A percentile compares a stretch with the other conserved stretches of the same genome.
phyloP scores from a whole-genome alignment of 2,329 filamentous ascomycete genomes.

The Mariannaea elegans region DNA sequence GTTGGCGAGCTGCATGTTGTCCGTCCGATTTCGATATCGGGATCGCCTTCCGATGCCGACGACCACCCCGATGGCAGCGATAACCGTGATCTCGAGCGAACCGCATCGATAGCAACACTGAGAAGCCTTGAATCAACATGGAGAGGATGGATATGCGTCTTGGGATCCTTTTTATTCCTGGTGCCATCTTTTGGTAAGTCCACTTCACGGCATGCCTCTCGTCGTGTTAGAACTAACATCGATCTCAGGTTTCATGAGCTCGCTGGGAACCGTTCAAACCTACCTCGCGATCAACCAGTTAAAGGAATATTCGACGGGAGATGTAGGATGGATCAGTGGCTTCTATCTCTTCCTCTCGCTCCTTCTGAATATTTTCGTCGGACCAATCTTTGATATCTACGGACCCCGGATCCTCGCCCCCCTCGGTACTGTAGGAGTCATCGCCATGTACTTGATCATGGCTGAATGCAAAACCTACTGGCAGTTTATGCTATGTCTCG shows the following conservation, averaged over 20 bases:
- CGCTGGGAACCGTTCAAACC: constrained; percentile 57
- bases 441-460: constrained; percentile 54
- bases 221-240: not conserved
- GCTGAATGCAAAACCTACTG: constrained; percentile 57
- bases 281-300: constrained; percentile 57
- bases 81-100: constrained; percentile 26
- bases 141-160: constrained; percentile 36
- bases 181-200: constrained; percentile 36
- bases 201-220: not conserved
- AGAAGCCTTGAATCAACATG: constrained; percentile 29
- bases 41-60: constrained; percentile 26
- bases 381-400: constrained; percentile 58
- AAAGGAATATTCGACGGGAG: constrained; percentile 48
- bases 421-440: constrained; percentile 47
- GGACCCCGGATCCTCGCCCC: constrained; percentile 53
- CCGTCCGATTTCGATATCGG: constrained; percentile 9
- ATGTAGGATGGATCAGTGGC: constrained; percentile 60
- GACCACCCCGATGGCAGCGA: constrained; percentile 12
- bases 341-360: constrained; percentile 55
- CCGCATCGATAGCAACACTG: constrained; percentile 10
- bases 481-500: constrained; percentile 57
- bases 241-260: constrained; percentile 55
- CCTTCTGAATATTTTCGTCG: constrained; percentile 56
- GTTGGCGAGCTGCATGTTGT: not conserved
- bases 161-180: constrained; percentile 35